Percentiles rank a stretch among this genome's conserved stretches.
These are phyloP conservation scores for Teratosphaeria pseudoeucalypti DNA, from an alignment of 2,329 filamentous ascomycete genomes.

Conservation along the genomic window DNA sequence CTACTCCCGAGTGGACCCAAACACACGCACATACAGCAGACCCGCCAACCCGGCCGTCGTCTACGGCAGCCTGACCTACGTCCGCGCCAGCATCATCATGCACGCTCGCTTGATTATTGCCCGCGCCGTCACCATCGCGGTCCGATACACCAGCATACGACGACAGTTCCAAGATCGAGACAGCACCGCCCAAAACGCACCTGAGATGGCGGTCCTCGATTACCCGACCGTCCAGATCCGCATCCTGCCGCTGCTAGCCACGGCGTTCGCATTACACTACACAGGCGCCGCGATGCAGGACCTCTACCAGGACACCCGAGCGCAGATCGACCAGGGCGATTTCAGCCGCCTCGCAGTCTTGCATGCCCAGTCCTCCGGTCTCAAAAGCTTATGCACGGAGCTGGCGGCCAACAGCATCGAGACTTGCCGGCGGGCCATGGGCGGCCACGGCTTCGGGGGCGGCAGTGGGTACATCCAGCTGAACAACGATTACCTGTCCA, in stretches of 20 bases:
- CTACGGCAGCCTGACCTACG: conserved; percentile 41
- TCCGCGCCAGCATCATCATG: conserved; percentile 38
- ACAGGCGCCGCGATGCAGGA: conserved; percentile 41
- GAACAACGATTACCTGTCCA: conserved; percentile 42
- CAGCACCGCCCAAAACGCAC: conserved; percentile 23
- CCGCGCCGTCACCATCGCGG: conserved; percentile 43
- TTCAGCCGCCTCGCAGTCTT: conserved; percentile 41
- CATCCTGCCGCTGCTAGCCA: conserved; percentile 43
- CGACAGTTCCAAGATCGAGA: conserved; percentile 43
- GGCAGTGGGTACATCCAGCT: conserved; percentile 43
- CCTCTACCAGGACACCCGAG: conserved; percentile 37
- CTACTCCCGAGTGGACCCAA: conserved; percentile 39
- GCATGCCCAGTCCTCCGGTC: conserved; percentile 43
- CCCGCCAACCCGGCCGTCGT: conserved; percentile 40
- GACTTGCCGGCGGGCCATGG: conserved; percentile 43
- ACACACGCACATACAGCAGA: conserved; percentile 36
- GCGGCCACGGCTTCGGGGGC: conserved; percentile 45
- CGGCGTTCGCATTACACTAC: conserved; percentile 41
- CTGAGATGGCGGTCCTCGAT: conserved; percentile 40
- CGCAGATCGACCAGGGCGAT: conserved; percentile 40
- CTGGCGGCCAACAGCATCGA: conserved; percentile 46
- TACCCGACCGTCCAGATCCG: conserved; percentile 47
- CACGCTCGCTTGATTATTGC: conserved; percentile 43
- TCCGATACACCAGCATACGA: conserved; percentile 40
- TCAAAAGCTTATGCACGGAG: conserved; percentile 45